Conservation (phyloP, 2,329 filamentous ascomycete genomes). For the Aspergillus eucalypticola region DNA sequence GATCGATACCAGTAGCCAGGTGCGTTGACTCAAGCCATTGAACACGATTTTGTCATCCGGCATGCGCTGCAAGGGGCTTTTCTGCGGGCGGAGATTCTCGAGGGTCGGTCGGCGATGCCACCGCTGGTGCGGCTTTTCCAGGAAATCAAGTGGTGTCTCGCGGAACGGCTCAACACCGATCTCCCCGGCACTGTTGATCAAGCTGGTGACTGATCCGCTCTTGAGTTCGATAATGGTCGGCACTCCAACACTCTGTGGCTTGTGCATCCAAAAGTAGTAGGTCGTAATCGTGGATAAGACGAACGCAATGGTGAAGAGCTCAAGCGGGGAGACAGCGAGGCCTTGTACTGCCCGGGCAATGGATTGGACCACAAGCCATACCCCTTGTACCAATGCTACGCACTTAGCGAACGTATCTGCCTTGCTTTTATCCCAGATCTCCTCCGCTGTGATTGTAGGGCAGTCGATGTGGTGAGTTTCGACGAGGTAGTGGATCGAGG, state of each 20-base stretch:
- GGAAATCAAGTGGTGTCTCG: conserved; percentile 2
- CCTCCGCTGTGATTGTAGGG: conserved; percentile 1
- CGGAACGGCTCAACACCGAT: not conserved
- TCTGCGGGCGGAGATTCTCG: not conserved
- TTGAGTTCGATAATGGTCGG: not conserved
- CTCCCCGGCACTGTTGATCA: not conserved
- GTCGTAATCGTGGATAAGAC: conserved; percentile 4
- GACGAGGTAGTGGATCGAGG: not conserved
- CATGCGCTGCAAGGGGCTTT: not conserved
- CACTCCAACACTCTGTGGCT: conserved; percentile 6
- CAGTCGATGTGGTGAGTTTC: not conserved
- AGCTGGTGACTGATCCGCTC: not conserved
- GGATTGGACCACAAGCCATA: conserved; percentile 3
- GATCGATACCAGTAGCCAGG: conserved; percentile 1
- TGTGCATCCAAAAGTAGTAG: conserved; percentile 9
- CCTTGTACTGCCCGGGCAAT: not conserved
- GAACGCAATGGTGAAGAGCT: conserved; percentile 4
- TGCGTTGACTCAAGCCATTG: not conserved
- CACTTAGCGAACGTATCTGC: conserved; percentile 2
- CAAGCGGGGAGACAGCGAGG: not conserved
- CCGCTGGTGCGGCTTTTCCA: not conserved
- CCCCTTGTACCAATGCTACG: conserved; percentile 2
- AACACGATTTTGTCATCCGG: conserved; percentile 2
- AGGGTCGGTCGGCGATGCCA: not conserved
- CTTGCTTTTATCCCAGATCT: conserved; percentile 7